Conservation (phyloP, 352 stramenopile species). For the Paralagenidium karlingii region DNA sequence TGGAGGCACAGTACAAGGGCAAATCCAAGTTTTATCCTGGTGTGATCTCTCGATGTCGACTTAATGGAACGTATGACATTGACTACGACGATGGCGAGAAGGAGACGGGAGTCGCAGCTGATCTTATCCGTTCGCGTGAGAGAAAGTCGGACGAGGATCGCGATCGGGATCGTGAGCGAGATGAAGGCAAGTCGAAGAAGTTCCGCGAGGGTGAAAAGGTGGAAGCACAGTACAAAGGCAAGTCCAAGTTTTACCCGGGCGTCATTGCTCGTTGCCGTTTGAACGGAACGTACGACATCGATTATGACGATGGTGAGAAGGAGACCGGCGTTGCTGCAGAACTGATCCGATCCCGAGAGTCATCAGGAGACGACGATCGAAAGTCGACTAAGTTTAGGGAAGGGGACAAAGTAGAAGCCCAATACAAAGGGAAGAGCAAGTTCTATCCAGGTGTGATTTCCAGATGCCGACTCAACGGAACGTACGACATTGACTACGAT, state of each 20-base stretch:
- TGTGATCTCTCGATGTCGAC: conserved; percentile 27
- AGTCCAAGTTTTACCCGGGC: conserved; percentile 57
- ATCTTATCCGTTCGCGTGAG: conserved; percentile 11
- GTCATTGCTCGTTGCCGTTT: conserved; percentile 35
- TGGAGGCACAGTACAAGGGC: conserved; percentile 41
- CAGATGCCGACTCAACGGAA: conserved; percentile 3
- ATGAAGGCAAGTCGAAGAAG: conserved; percentile 3
- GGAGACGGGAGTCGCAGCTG: conserved; percentile 39
- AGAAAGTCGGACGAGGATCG: conserved; percentile 9
- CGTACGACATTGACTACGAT: conserved; percentile 33
- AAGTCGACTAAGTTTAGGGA: conserved; percentile 6
- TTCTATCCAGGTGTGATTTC: conserved; percentile 12
- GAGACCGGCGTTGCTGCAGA: conserved; percentile 10
- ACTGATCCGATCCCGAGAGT: no score
- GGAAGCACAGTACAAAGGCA: conserved; percentile 50
- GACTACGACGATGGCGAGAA: conserved; percentile 45
- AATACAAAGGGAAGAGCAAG: conserved; percentile 8
- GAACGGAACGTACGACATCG: conserved; percentile 57
- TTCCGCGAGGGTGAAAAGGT: conserved; percentile 36
- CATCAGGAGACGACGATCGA: no score
- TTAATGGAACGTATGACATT: conserved; percentile 47
- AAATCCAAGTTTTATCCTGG: conserved; percentile 31
- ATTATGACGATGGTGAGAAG: conserved; percentile 36
- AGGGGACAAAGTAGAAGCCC: conserved; percentile 9
- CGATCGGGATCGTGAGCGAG: conserved; percentile 9